Percentiles rank a stretch among this genome's conserved stretches.
These are phyloP conservation scores for Ustilago crameri DNA, from an alignment of 1,284 basidiomycete genomes.

Conservation along the genomic window DNA sequence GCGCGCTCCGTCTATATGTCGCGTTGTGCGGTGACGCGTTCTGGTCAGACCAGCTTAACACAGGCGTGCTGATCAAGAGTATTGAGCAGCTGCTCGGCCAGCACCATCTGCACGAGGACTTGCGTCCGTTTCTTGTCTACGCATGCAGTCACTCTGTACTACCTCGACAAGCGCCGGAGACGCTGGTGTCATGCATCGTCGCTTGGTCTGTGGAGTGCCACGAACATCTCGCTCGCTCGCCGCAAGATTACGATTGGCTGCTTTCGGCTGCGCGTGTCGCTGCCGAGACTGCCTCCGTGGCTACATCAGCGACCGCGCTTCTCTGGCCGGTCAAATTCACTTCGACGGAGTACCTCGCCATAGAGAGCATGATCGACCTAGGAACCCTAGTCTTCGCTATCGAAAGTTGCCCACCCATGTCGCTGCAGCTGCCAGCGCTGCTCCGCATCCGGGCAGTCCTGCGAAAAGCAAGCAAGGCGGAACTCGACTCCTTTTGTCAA, in stretches of 20 bases:
- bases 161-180: conserved; percentile 8
- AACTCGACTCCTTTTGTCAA: conserved; percentile 16
- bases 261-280: conserved; percentile 26
- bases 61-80: conserved; percentile 75
- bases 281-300: conserved; percentile 16
- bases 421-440: conserved; percentile 24
- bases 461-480: conserved; percentile 2
- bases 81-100: conserved; percentile 77
- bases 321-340: conserved; percentile 31
- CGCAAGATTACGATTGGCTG: conserved; percentile 16
- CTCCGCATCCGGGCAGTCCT: conserved; percentile 25
- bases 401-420: conserved; percentile 72
- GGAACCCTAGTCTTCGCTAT: conserved; percentile 72
- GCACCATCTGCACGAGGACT: conserved; percentile 76
- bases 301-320: conserved; percentile 23
- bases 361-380: conserved; percentile 26
- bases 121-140: conserved; percentile 76
- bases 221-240: neutral
- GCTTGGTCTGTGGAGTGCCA: conserved; percentile 16
- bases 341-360: conserved; percentile 9
- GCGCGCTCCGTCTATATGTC: conserved; percentile 73
- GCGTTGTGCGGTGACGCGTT: conserved; percentile 41
- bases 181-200: conserved; percentile 29
- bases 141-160: conserved; percentile 21
- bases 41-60: conserved; percentile 41